Evolutionary conservation across 345 rosid genomes (phyloP), one percentile per base, ranked within the genome.

Genomic region (Ceriops decandra): DNA sequence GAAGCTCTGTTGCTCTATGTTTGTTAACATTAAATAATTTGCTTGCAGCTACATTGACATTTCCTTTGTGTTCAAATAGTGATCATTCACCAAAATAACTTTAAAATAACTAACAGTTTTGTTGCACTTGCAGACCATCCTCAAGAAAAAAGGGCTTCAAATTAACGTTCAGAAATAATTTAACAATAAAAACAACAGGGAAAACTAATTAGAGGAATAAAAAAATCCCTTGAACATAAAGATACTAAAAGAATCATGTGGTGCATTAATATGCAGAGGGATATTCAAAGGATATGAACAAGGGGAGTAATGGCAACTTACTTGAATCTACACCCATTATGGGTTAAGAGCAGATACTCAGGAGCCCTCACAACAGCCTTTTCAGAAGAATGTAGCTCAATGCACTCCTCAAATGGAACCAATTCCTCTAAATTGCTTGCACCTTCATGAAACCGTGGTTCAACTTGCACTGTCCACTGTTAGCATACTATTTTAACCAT

Each of bases 321-420:
- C 99, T 90, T 95, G 96, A 91, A 92, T 87, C 82, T 85, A 38
- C 97, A 91, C 62, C 98, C 97, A 7, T 95, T 92, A 72, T 90
- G 81, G 57, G 96, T 88, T 62, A 95, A 97, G 74, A 90, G 91
- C 75, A 92, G 86, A 80, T 87, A 90, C 56, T 90, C 96, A 24
- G 99, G 97, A 80, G 85, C 82, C 81, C 79, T 84, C 68, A 90
- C 90, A 75, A 90, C 86, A 52, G 81, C 68, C 73, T 85, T 85
- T 15, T 82, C 86, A 56, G 89, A 87, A 70, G 98, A 90, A 66
- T 79, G 85, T 76, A 95, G 76, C 81, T 90, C 87, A 74, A 95
- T 79, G 72, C 89, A 88, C 77, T 95, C 97, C 86, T 90, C 98
- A 70, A 92, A 92, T 49, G 97, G 98, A 71, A 88, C 96, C 82